phyloP scores from a whole-genome alignment of 2,329 filamentous ascomycete genomes.

The Madurella fahalii region DNA sequence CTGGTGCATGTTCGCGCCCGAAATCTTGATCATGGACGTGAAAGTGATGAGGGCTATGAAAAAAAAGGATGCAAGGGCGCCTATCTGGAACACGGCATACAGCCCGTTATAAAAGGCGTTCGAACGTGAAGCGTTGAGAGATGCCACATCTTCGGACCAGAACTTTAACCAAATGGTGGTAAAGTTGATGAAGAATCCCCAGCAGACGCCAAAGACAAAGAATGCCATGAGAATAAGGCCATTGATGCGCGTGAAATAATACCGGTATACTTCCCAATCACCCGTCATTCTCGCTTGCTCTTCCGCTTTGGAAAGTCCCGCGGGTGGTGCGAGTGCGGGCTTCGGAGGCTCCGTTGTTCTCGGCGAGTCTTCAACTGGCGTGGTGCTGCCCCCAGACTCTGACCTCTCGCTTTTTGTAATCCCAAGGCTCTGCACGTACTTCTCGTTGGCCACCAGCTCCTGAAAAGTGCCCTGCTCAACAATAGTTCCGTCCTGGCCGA shows the following conservation, averaged over 20 bases:
- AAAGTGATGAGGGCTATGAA: constrained; percentile 22
- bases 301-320: neutral
- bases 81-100: constrained; percentile 27
- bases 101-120: constrained; percentile 31
- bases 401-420: constrained; percentile 28
- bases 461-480: constrained; percentile 42
- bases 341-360: constrained; percentile 1
- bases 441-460: constrained; percentile 34
- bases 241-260: constrained; percentile 26
- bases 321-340: neutral
- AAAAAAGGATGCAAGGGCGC: constrained; percentile 21
- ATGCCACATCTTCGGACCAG: constrained; percentile 26
- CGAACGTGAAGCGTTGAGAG: constrained; percentile 14
- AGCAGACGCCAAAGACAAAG: constrained; percentile 13
- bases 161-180: constrained; percentile 30
- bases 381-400: constrained; percentile 13
- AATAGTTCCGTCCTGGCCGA: constrained; percentile 38
- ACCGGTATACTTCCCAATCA: constrained; percentile 23
- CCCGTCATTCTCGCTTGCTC: constrained; percentile 17
- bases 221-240: constrained; percentile 11
- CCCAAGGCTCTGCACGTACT: constrained; percentile 38
- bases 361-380: neutral
- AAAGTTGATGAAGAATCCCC: constrained; percentile 27
- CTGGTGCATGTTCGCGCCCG: constrained; percentile 28
- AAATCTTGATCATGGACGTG: constrained; percentile 21